Percentiles rank a stretch among this genome's conserved stretches.
phyloP scores from a whole-genome alignment of 257 asterid species.

The Lycium ferocissimum region DNA sequence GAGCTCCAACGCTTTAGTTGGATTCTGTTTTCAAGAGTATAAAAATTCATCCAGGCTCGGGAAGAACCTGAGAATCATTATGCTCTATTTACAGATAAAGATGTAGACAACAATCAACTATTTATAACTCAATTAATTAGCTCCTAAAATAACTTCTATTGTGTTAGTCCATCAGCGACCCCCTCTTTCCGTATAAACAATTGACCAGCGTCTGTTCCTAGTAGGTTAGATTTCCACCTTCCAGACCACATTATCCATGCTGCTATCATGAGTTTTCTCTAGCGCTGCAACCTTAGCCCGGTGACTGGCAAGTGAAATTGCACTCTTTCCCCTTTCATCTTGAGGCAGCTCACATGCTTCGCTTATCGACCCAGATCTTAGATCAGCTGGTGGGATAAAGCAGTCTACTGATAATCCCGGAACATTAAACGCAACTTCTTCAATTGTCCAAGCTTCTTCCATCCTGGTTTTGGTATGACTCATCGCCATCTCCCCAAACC shows the following conservation, averaged over 20 bases:
- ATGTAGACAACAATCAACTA: slow-evolving; percentile 34
- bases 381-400: slow-evolving; percentile 89
- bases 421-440: slow-evolving; percentile 90
- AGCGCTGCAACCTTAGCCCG: slow-evolving; percentile 72
- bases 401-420: slow-evolving; percentile 94
- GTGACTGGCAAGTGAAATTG: slow-evolving; percentile 45
- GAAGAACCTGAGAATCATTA: slow-evolving; percentile 38
- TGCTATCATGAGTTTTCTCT: slow-evolving; percentile 52
- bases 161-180: slow-evolving; percentile 61
- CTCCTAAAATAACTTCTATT: slow-evolving; percentile 51
- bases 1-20: slow-evolving; percentile 75
- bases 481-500: slow-evolving; percentile 96
- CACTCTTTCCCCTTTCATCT: slow-evolving; percentile 65
- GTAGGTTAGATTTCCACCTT: slow-evolving; percentile 68
- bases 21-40: slow-evolving; percentile 47
- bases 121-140: slow-evolving; percentile 32
- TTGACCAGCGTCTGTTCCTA: slow-evolving; percentile 45
- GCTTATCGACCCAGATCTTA: slow-evolving; percentile 71
- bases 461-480: slow-evolving; percentile 94
- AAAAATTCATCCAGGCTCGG: slow-evolving; percentile 35
- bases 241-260: slow-evolving; percentile 58
- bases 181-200: slow-evolving; percentile 63
- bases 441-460: slow-evolving; percentile 99
- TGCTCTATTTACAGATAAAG: slow-evolving; percentile 46
- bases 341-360: slow-evolving; percentile 82